Evolutionary conservation across 306 rosid genomes (phyloP), one percentile per base, ranked within the genome.

Genomic region (Lathyrus oleraceus): DNA sequence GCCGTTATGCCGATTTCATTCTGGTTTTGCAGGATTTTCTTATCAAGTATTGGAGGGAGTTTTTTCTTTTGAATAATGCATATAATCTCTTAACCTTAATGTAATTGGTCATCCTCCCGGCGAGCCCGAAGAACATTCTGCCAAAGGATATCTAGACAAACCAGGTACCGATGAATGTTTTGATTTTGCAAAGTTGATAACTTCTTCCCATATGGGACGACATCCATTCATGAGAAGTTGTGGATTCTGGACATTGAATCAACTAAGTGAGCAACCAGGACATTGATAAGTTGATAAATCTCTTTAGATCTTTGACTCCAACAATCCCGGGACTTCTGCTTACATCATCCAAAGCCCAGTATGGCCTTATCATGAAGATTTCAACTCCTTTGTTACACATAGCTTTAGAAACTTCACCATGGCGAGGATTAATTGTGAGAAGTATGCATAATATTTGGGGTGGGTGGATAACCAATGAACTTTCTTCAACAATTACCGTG

Each of bases 341-440:
- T 28, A 38, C 30, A 32, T 67, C 87, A 44, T 85, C 87, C 44
- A 76, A 75, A 20, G 88, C 73, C 98, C 98, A 92, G 70, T 76
- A 60, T 6, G 94, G 91, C 68, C 78, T 89, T 90, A 87, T 84
- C 86, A 93, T 78, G 80, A 79, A 93, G 84, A 93, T 84, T 73
- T 93, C 98, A 69, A 93, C 96, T 61, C 98, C 98, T 82, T 97
- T 85, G 51, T 93, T 93, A 71, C 98, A 82, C 98, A 93, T 93
- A 69, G 98, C 97, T 61, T 97, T 82, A 69, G 98, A 93, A 20
- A 93, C 96, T 72, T 90, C 98, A 42, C 98, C 98, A 77, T 76
- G 66, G 15, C 68, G 80, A 13, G 98, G 98, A 81, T 93, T 88
- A 19, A 93, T 86, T 0, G 98, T 93, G 75, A 93, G 93, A 81